Conservation (phyloP, 208 protist genomes). For the Acanthamoeba comandoni region DNA sequence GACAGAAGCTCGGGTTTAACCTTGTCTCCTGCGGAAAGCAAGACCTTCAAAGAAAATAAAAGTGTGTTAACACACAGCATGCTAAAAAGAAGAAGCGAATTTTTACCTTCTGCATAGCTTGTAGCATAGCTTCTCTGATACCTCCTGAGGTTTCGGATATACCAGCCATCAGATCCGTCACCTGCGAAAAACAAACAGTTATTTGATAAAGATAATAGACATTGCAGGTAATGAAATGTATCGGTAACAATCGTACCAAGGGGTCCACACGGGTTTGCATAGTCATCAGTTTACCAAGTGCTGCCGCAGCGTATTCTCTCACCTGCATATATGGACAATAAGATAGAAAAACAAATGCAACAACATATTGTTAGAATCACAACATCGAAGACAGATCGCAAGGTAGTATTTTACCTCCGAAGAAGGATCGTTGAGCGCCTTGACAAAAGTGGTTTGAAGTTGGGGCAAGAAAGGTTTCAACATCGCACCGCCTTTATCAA, state of each 20-base stretch:
- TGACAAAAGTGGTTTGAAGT: slow-evolving; percentile 90
- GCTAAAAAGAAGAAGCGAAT: slow-evolving; percentile 2
- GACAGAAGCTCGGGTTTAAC: slow-evolving; percentile 39
- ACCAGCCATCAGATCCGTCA: slow-evolving; percentile 60
- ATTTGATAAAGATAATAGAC: neutral
- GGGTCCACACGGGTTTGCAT: slow-evolving; percentile 83
- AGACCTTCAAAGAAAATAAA: neutral
- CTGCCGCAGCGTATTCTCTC: slow-evolving; percentile 78
- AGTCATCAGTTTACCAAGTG: slow-evolving; percentile 84
- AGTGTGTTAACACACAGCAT: too few species aligned
- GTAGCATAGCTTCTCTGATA: slow-evolving; percentile 60
- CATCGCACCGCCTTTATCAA: slow-evolving; percentile 82
- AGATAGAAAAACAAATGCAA: slow-evolving; percentile 4
- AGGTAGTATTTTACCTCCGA: neutral
- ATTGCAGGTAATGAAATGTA: neutral
- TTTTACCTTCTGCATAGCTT: slow-evolving; percentile 44
- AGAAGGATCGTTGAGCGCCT: slow-evolving; percentile 84
- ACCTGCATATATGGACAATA: slow-evolving; percentile 71
- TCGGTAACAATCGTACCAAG: slow-evolving; percentile 72
- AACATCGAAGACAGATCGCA: neutral
- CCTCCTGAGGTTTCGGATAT: slow-evolving; percentile 51
- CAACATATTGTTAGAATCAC: slow-evolving; percentile 1
- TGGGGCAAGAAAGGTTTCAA: slow-evolving; percentile 92
- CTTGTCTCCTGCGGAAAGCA: slow-evolving; percentile 66
- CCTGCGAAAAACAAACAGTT: neutral